Evolutionary conservation across 345 rosid species (phyloP), one percentile per base, ranked within the genome.

Genomic region (Eutrema yunnanense): DNA sequence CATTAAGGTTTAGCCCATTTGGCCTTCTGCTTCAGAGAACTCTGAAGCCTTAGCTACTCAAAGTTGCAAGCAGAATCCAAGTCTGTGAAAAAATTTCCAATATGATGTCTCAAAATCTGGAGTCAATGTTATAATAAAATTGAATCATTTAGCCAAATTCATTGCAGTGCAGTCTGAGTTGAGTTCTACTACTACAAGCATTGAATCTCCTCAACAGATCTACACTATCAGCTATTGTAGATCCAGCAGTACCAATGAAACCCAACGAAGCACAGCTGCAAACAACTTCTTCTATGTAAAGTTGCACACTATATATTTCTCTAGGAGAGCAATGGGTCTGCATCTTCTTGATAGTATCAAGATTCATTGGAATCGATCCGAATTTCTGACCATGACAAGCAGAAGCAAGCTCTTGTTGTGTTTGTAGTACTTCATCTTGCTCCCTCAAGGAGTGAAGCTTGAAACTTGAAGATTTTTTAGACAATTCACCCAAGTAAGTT

Each of bases 231-330:
- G 95, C 97, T 77, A 91, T 88, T 10, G 98, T 91, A 30, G 96
- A 91, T 37, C 96, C 96, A 6, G 89, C 81, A 40, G 97, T 91
- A 69, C 96, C 96, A 64, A 89, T 82, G 30, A 88, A 91, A 64
- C 96, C 98, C 4, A 91, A 82, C n/a, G 96, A 78, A 29, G 95
- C 95, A 67, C 95, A 94, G 69, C 96, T 90, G 81, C 98, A 89
- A 58, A 88, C 78, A 63, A 83, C 83, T 81, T 94, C 92, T 77
- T 91, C 97, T 48, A 88, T 51, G 81, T 76, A 88, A 6, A 94
- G 73, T 43, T 88, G 87, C 30, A 85, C 80, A 53, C 89, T 88
- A 4, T 80, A 77, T 42, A 83, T 54, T 74, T 27, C 64, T 50
- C 33, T 65, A 47, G 83, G 78, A 72, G 78, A 34, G 46, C 96